Conservation (phyloP, 139 green algal genomes). For the Auxenochlorella pyrenoidosa region DNA sequence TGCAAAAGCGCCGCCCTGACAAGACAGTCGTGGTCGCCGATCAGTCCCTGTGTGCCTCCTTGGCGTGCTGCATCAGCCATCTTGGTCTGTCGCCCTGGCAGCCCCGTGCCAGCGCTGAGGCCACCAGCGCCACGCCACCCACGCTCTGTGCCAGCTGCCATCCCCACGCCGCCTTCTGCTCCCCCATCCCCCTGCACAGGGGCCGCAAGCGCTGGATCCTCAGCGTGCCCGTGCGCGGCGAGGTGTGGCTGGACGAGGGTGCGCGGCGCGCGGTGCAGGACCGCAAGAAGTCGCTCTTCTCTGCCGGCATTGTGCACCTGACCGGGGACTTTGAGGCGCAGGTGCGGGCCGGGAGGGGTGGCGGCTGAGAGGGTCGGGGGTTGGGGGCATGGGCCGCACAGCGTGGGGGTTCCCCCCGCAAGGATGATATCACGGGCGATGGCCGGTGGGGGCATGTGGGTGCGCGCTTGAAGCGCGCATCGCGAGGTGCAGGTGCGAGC, state of each 20-base stretch:
- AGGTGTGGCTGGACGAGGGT: slow-evolving; percentile 79
- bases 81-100: too few species aligned
- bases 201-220: slow-evolving; percentile 92
- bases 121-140: too few species aligned
- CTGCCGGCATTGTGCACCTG: slow-evolving; percentile 75
- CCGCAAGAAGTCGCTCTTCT: slow-evolving; percentile 83
- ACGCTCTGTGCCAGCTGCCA: not conserved
- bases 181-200: slow-evolving; percentile 26
- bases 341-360: not conserved
- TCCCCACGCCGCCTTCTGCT: not conserved
- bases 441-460: too few species aligned
- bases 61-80: not conserved
- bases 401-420: too few species aligned
- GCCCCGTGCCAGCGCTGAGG: too few species aligned
- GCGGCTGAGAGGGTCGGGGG: too few species aligned
- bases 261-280: slow-evolving; percentile 77
- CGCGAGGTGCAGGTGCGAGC: too few species aligned
- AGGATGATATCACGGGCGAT: too few species aligned
- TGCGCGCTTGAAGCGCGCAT: too few species aligned
- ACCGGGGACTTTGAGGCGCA: slow-evolving; percentile 58
- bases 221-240: slow-evolving; percentile 67
- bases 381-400: too few species aligned
- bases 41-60: not conserved
- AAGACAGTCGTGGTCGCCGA: too few species aligned
- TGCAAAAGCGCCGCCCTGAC: too few species aligned